A percentile compares a stretch with the other conserved stretches of the same genome.
phyloP scores from a whole-genome alignment of 2,329 filamentous ascomycete species.

The Fusarium nygamai region DNA sequence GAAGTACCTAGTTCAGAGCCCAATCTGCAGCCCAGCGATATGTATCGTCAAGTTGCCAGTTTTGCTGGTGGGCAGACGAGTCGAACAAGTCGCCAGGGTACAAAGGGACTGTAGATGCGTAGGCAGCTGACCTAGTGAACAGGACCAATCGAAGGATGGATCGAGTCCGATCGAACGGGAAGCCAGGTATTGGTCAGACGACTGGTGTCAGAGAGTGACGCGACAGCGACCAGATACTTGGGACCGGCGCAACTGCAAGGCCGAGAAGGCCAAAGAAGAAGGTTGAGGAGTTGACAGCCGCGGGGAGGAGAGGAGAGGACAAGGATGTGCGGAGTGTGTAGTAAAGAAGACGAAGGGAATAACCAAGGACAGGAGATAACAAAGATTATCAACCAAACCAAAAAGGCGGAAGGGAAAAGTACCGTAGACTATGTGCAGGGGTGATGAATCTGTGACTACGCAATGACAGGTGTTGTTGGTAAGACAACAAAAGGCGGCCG shows the following conservation, averaged over 20 bases:
- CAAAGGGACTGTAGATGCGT: constrained; percentile 24
- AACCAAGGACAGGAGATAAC: constrained; percentile 16
- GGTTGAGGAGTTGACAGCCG: constrained; percentile 5
- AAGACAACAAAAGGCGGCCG: constrained; percentile 31
- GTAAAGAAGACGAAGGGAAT: constrained; percentile 10
- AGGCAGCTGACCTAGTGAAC: constrained; percentile 36
- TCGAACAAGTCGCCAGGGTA: constrained; percentile 33
- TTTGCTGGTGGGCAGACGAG: constrained; percentile 34
- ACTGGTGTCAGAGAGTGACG: constrained; percentile 35
- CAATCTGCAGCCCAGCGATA: constrained; percentile 8
- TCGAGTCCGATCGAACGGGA: constrained; percentile 27
- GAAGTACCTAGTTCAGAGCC: constrained; percentile 9
- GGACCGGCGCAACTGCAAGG: constrained; percentile 23
- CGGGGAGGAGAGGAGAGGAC: background rate
- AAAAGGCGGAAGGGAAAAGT: constrained; percentile 14
- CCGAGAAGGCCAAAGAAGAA: constrained; percentile 15
- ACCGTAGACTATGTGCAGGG: constrained; percentile 8
- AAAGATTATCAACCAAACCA: constrained; percentile 19
- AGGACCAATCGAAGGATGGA: constrained; percentile 32
- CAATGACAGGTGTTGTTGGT: constrained; percentile 29
- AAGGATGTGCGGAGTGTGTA: background rate
- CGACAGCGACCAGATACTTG: constrained; percentile 36
- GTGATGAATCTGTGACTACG: constrained; percentile 21
- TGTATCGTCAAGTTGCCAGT: constrained; percentile 27
- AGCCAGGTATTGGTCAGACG: constrained; percentile 35